These are phyloP conservation scores for Symbiodinium natans DNA, from an alignment of 73 alveolate genomes.

Conservation along the genomic window DNA sequence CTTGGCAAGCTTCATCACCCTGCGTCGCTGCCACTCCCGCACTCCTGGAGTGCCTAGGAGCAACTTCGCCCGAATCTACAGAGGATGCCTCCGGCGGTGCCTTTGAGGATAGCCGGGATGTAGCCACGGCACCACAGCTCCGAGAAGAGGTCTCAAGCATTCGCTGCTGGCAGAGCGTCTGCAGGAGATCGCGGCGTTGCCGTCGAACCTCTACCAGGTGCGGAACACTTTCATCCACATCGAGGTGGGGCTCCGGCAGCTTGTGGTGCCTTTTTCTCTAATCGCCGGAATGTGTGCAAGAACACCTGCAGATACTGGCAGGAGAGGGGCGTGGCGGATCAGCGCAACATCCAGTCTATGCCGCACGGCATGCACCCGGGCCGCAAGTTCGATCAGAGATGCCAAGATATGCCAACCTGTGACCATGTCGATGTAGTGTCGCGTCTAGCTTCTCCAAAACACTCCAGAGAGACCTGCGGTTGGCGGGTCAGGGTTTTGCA, in stretches of 20 bases:
- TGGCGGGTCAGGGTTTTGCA: not conserved
- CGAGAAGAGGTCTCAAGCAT: not conserved
- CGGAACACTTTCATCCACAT: slow-evolving; percentile 80
- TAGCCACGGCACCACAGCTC: not conserved
- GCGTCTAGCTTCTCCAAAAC: too few relatives aligned
- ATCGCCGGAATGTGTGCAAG: not conserved
- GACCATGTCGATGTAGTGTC: too few relatives aligned
- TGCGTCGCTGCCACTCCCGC: not conserved
- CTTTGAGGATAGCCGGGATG: not conserved
- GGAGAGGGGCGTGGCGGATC: slow-evolving; percentile 39
- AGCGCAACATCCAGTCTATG: slow-evolving; percentile 79
- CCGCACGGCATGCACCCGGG: slow-evolving; percentile 59
- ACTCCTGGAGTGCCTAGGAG: not conserved
- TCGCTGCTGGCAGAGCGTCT: not conserved
- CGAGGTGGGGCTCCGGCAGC: not conserved
- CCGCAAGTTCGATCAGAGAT: not conserved
- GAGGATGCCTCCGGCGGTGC: not conserved
- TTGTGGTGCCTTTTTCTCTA: not conserved
- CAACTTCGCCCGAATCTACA: not conserved
- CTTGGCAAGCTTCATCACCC: not conserved
- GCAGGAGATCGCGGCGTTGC: slow-evolving; percentile 59
- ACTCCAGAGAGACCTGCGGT: too few relatives aligned
- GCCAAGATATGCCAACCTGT: too few relatives aligned
- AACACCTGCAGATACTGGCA: not conserved
- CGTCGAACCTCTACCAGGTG: slow-evolving; percentile 42